These are phyloP conservation scores for Triticum timopheevii DNA, from an alignment of 176 grass and related monocot species.

Conservation along the genomic window DNA sequence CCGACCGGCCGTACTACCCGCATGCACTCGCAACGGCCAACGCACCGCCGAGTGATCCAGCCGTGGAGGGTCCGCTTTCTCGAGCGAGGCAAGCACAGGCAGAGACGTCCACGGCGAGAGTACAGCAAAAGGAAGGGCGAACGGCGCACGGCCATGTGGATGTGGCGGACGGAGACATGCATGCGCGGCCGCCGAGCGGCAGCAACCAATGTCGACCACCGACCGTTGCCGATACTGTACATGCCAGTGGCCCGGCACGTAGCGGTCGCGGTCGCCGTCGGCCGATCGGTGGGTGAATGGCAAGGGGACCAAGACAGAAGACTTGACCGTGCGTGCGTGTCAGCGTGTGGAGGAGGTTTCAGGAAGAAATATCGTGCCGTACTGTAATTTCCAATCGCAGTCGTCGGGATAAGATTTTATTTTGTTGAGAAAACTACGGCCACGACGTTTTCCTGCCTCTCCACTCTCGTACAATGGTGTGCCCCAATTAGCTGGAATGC, in stretches of 20 bases:
- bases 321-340: not conserved
- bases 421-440: too few species aligned
- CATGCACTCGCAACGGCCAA: not conserved
- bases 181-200: too few species aligned
- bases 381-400: too few species aligned
- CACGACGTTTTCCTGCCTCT: too few species aligned
- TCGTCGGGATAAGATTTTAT: too few species aligned
- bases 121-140: too few species aligned
- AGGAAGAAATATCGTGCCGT: not conserved
- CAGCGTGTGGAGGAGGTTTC: not conserved
- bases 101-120: not conserved
- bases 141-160: not conserved
- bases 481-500: too few species aligned
- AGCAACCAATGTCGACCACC: not conserved
- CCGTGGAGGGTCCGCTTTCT: too few species aligned
- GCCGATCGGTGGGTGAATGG: not conserved
- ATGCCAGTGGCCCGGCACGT: not conserved
- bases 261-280: not conserved
- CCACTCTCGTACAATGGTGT: too few species aligned
- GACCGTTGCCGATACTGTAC: not conserved
- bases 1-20: not conserved
- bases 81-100: too few species aligned
- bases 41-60: too few species aligned
- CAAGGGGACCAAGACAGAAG: not conserved
- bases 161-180: not conserved